A percentile compares a stretch with the other conserved stretches of the same genome.
Conservation (phyloP, 805 yeast genomes). For the Yueomyces sinensis region DNA sequence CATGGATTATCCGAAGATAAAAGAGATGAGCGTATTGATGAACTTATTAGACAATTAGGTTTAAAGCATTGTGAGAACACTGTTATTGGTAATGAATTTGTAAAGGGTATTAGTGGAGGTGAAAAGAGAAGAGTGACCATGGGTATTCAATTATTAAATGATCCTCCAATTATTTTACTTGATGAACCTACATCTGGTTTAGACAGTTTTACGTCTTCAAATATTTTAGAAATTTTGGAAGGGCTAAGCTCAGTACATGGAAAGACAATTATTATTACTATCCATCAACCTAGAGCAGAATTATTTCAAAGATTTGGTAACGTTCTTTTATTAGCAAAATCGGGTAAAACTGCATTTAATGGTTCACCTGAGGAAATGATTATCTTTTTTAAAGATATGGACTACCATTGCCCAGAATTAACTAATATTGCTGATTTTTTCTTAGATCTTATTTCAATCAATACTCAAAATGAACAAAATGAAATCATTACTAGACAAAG, state of each 20-base stretch:
- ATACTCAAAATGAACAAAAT: constrained; percentile 30
- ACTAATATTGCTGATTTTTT: constrained; percentile 66
- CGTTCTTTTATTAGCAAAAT: constrained; percentile 57
- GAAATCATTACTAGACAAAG: constrained; percentile 30
- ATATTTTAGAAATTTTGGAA: constrained; percentile 48
- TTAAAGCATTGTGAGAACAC: constrained; percentile 68
- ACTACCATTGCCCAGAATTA: constrained; percentile 43
- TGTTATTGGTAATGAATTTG: constrained; percentile 45
- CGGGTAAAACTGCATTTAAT: constrained; percentile 58
- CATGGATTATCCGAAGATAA: constrained; percentile 32
- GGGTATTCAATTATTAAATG: constrained; percentile 62
- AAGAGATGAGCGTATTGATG: constrained; percentile 35
- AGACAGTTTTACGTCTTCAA: constrained; percentile 65
- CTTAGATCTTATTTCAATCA: constrained; percentile 55
- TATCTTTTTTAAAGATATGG: constrained; percentile 34
- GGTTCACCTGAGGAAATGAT: constrained; percentile 38
- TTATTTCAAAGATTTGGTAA: constrained; percentile 55
- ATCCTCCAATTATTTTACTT: constrained; percentile 55
- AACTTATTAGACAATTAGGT: constrained; percentile 54
- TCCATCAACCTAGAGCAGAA: constrained; percentile 73
- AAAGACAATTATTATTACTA: constrained; percentile 60
- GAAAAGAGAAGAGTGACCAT: constrained; percentile 78
- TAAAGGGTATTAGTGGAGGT: constrained; percentile 75
- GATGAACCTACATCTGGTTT: constrained; percentile 90
- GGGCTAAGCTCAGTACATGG: constrained; percentile 40